Evolutionary conservation across 257 asterid genomes (phyloP).

Genomic region (Fraxinus cuspidata): DNA sequence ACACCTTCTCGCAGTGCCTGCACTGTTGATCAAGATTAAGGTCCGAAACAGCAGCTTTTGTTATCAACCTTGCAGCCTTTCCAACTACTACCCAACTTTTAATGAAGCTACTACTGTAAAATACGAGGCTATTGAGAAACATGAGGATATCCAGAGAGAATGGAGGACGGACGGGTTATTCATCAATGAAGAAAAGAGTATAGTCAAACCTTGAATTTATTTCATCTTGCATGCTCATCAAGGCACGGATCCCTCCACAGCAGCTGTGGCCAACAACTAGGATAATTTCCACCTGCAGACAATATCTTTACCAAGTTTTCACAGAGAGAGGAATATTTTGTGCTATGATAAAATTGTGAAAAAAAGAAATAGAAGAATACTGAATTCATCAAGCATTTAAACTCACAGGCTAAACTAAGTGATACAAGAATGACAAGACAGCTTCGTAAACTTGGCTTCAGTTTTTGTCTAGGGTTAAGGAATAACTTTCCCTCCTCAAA

Average conservation of each 20-base stretch:
- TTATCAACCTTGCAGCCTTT: conserved; percentile 62
- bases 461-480: neutral
- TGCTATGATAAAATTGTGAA: neutral
- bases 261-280: conserved; percentile 91
- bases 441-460: neutral
- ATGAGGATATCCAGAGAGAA: conserved; percentile 5
- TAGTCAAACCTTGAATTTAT: conserved; percentile 52
- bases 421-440: neutral
- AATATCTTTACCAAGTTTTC: neutral
- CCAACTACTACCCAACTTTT: conserved; percentile 76
- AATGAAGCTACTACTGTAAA: conserved; percentile 79
- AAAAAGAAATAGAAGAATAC: neutral
- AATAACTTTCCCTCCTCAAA: neutral
- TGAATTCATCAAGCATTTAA: neutral
- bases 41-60: conserved; percentile 71
- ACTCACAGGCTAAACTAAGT: neutral
- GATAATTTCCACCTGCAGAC: conserved; percentile 78
- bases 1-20: conserved; percentile 95
- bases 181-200: conserved; percentile 15
- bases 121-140: conserved; percentile 27
- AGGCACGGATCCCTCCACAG: conserved; percentile 95
- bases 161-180: neutral
- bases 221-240: conserved; percentile 88
- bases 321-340: neutral
- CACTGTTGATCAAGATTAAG: conserved; percentile 89